Percentiles rank a stretch among this genome's conserved stretches.
These are phyloP conservation scores for Deuterostichococcus epilithicus DNA, from an alignment of 139 green algal genomes.

Conservation along the genomic window DNA sequence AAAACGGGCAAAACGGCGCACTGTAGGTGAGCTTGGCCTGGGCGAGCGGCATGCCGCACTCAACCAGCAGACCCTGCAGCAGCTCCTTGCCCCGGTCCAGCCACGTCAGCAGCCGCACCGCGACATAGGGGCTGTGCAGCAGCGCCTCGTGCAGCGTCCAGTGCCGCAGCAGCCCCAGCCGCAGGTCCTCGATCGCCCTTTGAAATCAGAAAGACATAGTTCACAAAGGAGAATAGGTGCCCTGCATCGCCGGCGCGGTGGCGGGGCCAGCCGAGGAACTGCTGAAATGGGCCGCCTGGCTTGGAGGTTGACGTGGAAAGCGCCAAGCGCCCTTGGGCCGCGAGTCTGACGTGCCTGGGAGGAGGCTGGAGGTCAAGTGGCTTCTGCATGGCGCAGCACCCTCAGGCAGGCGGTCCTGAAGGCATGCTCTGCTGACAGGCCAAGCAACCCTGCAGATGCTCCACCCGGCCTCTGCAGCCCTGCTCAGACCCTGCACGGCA, in stretches of 20 bases:
- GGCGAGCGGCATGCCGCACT: constrained; percentile 68
- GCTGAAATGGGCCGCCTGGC: neutral
- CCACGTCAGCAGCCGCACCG: constrained; percentile 75
- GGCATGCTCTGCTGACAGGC: too few relatives aligned
- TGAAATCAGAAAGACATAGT: neutral
- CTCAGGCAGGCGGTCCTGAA: too few relatives aligned
- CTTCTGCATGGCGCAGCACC: too few relatives aligned
- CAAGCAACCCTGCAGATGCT: too few relatives aligned
- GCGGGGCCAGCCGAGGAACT: neutral
- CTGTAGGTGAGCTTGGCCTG: constrained; percentile 38
- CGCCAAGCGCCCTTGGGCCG: too few relatives aligned
- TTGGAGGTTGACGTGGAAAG: too few relatives aligned
- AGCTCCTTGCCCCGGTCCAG: constrained; percentile 56
- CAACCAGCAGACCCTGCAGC: constrained; percentile 68
- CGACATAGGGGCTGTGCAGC: constrained; percentile 74
- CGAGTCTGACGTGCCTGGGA: too few relatives aligned
- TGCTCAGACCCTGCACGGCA: too few relatives aligned
- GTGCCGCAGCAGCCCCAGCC: constrained; percentile 62
- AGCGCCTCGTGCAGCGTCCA: constrained; percentile 88
- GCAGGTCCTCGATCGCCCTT: constrained; percentile 44
- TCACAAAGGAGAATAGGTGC: too few relatives aligned
- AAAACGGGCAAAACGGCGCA: constrained; percentile 22
- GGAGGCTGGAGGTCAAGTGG: constrained; percentile 13
- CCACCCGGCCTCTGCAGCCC: too few relatives aligned
- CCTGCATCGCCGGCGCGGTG: neutral